Base-by-base conservation (phyloP, 345 rosid genomes). In the Cardamine chenopodiifolia region DNA sequence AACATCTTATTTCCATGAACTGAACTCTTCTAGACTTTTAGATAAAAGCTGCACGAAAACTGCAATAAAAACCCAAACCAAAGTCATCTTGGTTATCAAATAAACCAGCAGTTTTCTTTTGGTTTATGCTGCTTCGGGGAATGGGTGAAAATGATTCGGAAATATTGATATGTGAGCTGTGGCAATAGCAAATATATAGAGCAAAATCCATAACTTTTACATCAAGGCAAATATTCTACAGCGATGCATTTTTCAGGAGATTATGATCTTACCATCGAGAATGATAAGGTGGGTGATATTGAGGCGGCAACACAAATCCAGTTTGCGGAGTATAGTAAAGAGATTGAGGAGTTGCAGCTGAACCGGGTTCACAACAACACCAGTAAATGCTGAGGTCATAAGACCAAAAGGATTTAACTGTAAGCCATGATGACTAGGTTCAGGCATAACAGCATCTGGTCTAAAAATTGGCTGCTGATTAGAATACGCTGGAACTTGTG, bases 201-300 rank as follows among this genome's bases (percentile, higher is more conserved):
- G 40, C 15, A 37, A 12, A 11, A 37, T 37, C 42, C 6, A 11
- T 37, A 12, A 12, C 1, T 3, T 37, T 47, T 47, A 47, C 52
- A 47, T 2, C 22, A 47, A 47, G 54, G 14, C 6, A 49, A 20
- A 1, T 55, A 55, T 49, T 42, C n/a, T 57, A 57, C 40, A 31
- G 31, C 4, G 6, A 56, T 32, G 26, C 44, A 34, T 39, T 37
- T 22, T 60, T 18, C 48, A 56, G 3, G 65, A 39, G 32, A 45
- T 15, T 13, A 32, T 28, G 23, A 66, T 34, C 49, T 93, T 68
- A 83, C 86, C 5, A 85, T 89, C 4, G 68, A 79, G 85, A 69
- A 77, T 85, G 78, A 77, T 87, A 84, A 67, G 87, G 52, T 18
- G 84, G 84, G 50, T 80, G 83, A 71, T 80, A 81, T 32, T 79